Base-by-base conservation (phyloP, 2,329 filamentous ascomycete genomes). In the Xylaria sp. region DNA sequence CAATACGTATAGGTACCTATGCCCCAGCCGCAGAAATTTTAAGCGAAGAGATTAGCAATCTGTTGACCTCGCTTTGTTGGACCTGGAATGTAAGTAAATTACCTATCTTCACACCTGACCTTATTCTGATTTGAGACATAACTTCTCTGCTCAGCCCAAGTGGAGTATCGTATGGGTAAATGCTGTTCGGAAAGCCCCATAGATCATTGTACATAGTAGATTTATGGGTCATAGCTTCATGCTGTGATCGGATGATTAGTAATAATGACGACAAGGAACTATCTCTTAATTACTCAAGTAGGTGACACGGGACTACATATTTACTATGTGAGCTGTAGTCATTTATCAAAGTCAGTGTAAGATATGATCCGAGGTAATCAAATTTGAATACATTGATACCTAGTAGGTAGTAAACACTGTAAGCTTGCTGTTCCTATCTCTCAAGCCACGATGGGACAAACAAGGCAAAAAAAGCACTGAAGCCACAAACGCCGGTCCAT, bases 401-500 rank as follows among this genome's bases (percentile, higher is more conserved):
- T n/a, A 53, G 17, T 26, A 51, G 33, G 13, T 20, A 42, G 40
- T 15, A 10, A 65, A 36, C 33, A 13, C 26, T 36, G 44, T 40
- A 46, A 40, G 36, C 53, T 10, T 49, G n/a, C 31, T 63, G 59
- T 28, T 59, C 33, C 20, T 40, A 31, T 4, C 11, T 42, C 28
- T 48, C 4, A 13, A 58, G 58, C 23, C 54, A 59, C 56, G 33
- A 44, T 26, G 46, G 40, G 15, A 58, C 31, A 59, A 44, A 49
- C 49, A 54, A 69, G 63, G 15, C 3, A 20, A 56, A 67, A 38
- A 57, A 58, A 56, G 23, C 20, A 56, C 28, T 42, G 10, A 62
- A 63, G 20, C 61, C 61, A 28, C 13, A 58, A 68, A 71, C 70
- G 65, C 70, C 70, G 26, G n/a, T 26, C 59, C 40, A 44, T 62